Evolutionary conservation across 257 asterid genomes (phyloP), one percentile per base, ranked within the genome.

Genomic region (Mentha longifolia): DNA sequence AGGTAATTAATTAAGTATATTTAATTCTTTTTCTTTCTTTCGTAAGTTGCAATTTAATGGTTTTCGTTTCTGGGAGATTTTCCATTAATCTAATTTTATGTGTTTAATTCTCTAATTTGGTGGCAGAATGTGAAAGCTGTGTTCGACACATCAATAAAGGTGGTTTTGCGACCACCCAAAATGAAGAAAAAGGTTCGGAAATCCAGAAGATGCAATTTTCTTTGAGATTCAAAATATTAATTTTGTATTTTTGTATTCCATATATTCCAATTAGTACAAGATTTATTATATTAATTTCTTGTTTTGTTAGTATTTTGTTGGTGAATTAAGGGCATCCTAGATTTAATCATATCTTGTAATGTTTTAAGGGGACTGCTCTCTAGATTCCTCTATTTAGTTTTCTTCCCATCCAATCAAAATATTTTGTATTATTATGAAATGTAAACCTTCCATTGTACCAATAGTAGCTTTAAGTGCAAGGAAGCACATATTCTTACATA

Each of bases 131-230:
- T 92, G 80, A 90, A 92, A 75, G 61, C 81, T 16, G 97, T 90
- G 30, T 92, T 92, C 61, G 98, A 90, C 68, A 88, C 91, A 30
- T 88, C 97, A 19, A 90, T 92, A 71, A 92, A 92, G 79, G 82
- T 90, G 17, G 97, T 87, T 61, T 72, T 92, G 83, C 86, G 91
- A 61, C 96, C 98, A 30, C 89, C 91, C 3, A 92, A 92, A 80
- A 45, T 42, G 78, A 92, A 83, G 95, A 88, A 83, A 82, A 90
- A 82, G 70, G 70, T 72, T 43, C 72, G 78, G 63, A 92, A 84
- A 74, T 57, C 80, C 65, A 86, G 79, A 80, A 71, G 80, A 85
- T 92, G 92, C 85, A 71, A 78, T 19, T 82, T 83, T 72, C 89
- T 87, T 74, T 85, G 72, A 82, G 71, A 16, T 77, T 42, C 80